Conservation (phyloP, 345 rosid species). For the Murraya paniculata region DNA sequence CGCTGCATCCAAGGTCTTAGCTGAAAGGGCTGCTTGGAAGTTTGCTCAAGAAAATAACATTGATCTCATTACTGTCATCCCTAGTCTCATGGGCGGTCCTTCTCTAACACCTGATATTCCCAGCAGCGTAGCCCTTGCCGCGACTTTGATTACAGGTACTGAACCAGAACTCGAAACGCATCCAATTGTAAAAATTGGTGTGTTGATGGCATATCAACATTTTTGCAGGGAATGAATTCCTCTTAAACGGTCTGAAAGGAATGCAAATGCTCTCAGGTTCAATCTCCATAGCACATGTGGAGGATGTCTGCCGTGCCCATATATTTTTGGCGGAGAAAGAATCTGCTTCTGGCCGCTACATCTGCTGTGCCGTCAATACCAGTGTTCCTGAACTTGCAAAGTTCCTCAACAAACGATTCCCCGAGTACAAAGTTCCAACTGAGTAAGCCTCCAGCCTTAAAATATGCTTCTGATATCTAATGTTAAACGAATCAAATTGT, state of each 20-base stretch:
- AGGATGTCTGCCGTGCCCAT: conserved; percentile 82
- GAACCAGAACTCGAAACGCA: neutral
- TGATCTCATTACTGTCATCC: conserved; percentile 69
- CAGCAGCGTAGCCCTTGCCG: conserved; percentile 51
- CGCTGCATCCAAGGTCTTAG: conserved; percentile 61
- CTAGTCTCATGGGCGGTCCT: conserved; percentile 64
- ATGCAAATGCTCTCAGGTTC: conserved; percentile 93
- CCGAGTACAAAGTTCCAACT: conserved; percentile 54
- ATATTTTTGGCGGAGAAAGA: conserved; percentile 75
- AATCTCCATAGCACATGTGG: conserved; percentile 70
- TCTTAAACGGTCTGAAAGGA: conserved; percentile 55
- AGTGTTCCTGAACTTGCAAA: conserved; percentile 60
- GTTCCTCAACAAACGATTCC: conserved; percentile 64
- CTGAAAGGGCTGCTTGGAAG: conserved; percentile 76
- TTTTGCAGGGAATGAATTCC: conserved; percentile 61
- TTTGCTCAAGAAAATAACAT: conserved; percentile 66
- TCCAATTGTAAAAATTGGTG: neutral
- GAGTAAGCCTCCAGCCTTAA: conserved; percentile 47
- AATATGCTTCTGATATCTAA: neutral
- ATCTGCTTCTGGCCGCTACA: conserved; percentile 77
- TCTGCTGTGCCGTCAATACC: conserved; percentile 65
- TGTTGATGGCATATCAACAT: neutral
- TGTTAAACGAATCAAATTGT: neutral
- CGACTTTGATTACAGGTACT: conserved; percentile 62
- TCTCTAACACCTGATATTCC: conserved; percentile 57